Evolutionary conservation across 2,329 filamentous ascomycete species (phyloP).

Genomic region (Botrytis paeoniae): DNA sequence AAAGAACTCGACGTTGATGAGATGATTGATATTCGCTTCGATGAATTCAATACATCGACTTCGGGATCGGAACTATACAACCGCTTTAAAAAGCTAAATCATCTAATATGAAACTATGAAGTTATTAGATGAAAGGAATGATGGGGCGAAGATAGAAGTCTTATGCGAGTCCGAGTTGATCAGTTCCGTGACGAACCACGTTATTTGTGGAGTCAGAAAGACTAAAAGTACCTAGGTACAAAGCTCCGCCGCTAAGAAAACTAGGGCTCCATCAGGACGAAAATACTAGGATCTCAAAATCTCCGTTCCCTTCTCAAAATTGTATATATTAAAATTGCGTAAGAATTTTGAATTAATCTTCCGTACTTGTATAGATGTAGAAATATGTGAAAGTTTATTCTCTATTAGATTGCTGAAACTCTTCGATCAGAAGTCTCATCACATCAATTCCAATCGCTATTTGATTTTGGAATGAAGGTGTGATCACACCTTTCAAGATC

Average conservation of each 20-base stretch:
- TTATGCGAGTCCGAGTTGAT: background rate
- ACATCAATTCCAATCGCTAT: background rate
- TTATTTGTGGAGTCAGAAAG: background rate
- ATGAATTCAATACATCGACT: background rate
- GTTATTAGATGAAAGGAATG: background rate
- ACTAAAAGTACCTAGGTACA: background rate
- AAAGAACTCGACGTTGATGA: background rate
- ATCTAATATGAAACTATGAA: background rate
- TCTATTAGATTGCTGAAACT: background rate
- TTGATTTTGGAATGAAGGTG: background rate
- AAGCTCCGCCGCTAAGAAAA: background rate
- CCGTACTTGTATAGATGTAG: too few species aligned
- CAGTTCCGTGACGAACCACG: background rate
- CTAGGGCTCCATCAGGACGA: background rate
- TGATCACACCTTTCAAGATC: background rate
- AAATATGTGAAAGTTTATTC: background rate
- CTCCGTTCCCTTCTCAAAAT: background rate
- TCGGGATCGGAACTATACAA: background rate
- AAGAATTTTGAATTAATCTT: background rate
- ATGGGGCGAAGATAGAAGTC: background rate
- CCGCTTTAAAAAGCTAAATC: background rate
- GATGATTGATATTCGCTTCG: background rate
- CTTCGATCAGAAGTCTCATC: background rate
- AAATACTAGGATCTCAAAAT: background rate
- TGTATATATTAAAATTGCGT: background rate